Conservation (phyloP, 176 grass and related monocot genomes). For the Thinopyrum elongatum region DNA sequence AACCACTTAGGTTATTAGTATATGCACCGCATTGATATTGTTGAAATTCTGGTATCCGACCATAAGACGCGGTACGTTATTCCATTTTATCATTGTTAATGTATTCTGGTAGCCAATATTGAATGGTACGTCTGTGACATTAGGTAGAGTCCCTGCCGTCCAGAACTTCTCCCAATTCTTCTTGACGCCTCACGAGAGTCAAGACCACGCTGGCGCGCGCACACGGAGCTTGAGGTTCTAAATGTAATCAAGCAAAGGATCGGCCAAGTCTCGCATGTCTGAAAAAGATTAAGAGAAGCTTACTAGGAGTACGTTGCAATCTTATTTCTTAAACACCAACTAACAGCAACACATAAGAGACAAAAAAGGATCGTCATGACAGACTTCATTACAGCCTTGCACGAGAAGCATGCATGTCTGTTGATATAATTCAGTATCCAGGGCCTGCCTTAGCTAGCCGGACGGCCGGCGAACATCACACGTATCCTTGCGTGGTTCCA, state of each 20-base stretch:
- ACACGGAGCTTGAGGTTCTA: neutral
- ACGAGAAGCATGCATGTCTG: slow-evolving; percentile 10
- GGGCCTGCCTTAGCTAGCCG: neutral
- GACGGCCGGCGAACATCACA: neutral
- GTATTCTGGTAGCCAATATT: neutral
- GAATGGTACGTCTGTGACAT: too few species aligned
- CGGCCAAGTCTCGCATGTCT: neutral
- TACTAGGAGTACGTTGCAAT: neutral
- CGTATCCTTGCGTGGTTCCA: neutral
- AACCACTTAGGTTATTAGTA: neutral
- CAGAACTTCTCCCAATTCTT: neutral
- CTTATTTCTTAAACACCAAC: neutral
- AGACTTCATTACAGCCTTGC: neutral
- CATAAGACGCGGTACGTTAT: neutral
- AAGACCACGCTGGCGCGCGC: neutral
- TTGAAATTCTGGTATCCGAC: neutral
- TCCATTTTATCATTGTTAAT: neutral
- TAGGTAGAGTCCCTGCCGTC: neutral
- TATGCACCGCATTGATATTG: neutral
- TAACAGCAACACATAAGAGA: neutral
- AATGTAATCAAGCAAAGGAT: neutral
- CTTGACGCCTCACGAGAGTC: neutral
- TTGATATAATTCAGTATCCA: neutral
- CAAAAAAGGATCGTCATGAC: neutral
- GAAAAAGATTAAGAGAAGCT: neutral